Base-by-base conservation (phyloP, 1,139 yeast genomes). In the Candida sanyaensis region DNA sequence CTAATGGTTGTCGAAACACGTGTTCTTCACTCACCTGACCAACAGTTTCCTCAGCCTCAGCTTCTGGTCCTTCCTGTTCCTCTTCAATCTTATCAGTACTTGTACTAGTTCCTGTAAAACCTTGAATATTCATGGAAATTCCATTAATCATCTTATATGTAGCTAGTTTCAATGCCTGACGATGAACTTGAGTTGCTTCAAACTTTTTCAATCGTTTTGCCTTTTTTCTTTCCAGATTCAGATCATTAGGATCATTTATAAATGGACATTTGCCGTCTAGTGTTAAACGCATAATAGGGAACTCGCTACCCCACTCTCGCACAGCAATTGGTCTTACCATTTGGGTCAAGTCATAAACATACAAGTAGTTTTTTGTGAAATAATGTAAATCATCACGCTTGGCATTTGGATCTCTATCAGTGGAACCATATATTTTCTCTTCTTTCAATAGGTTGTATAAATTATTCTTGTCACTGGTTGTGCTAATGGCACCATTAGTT, bases 351-450 rank as follows among this genome's bases (percentile, higher is more conserved):
- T 95, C 99, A 68, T 88, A 93, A 28, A 90, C 86, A 54, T 87
- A 83, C 36, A 91, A 70, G 65, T 85, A 91, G 50, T 73, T 70
- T 45, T 69, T 69, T 46, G 84, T 84, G 65, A 95, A 88, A 63
- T 89, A 88, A 61, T 86, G 84, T 59, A 88, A 80, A 63, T 92
- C 97, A 55, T 89, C 96, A 48, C 96, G 77, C 55, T 78, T 84
- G 5, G 96, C 92, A 55, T 77, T 80, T 17, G 96, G 95, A 64
- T 92, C 97, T 56, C 96, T 78, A 65, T 93, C 98, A 33, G 88
- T 81, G 1, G 96, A 88, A 8, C 97, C 97, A 62, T 83, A 83
- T 23, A 89, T 71, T 60, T 89, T 88, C 63, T 95, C 99, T 61
- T 89, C 92, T 53, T 83, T 83, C 56, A 92, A 77, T 55, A 93